Percentiles rank a stretch among this genome's conserved stretches.
Evolutionary conservation across 2,329 filamentous ascomycete species (phyloP).

Genomic region (Ascochyta viciae-villosae): DNA sequence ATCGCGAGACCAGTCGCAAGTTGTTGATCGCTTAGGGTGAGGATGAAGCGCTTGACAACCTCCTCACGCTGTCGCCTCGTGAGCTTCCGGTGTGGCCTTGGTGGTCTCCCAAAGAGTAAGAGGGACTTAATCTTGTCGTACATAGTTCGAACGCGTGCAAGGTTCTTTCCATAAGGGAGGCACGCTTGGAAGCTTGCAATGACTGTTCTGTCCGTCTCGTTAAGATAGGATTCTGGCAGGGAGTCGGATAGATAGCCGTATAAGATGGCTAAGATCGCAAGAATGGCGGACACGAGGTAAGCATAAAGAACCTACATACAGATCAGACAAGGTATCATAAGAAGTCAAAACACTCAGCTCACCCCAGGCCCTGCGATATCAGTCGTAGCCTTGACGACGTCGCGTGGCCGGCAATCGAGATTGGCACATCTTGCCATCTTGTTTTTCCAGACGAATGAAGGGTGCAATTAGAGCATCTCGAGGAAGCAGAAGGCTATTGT

Average conservation of each 20-base stretch:
- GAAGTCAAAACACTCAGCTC: neutral
- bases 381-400: conserved; percentile 12
- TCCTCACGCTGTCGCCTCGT: conserved; percentile 19
- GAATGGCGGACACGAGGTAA: conserved; percentile 21
- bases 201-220: conserved; percentile 18
- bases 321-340: neutral
- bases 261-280: conserved; percentile 22
- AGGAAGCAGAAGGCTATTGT: neutral
- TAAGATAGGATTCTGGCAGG: conserved; percentile 18
- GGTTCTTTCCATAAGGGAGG: neutral
- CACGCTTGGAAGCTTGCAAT: conserved; percentile 17
- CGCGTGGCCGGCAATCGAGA: conserved; percentile 10
- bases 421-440: neutral
- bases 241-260: conserved; percentile 27
- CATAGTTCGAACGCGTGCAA: neutral
- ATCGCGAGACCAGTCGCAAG: conserved; percentile 30
- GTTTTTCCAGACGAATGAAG: neutral
- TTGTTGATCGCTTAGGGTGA: conserved; percentile 36
- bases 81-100: conserved; percentile 8
- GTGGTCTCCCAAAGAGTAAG: neutral
- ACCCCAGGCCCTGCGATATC: conserved; percentile 27
- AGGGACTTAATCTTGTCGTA: neutral
- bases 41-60: conserved; percentile 31
- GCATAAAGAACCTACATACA: conserved; percentile 18
- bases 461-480: neutral